Base-by-base conservation (phyloP, 2,329 filamentous ascomycete genomes). In the Pezicula neosporulosa region DNA sequence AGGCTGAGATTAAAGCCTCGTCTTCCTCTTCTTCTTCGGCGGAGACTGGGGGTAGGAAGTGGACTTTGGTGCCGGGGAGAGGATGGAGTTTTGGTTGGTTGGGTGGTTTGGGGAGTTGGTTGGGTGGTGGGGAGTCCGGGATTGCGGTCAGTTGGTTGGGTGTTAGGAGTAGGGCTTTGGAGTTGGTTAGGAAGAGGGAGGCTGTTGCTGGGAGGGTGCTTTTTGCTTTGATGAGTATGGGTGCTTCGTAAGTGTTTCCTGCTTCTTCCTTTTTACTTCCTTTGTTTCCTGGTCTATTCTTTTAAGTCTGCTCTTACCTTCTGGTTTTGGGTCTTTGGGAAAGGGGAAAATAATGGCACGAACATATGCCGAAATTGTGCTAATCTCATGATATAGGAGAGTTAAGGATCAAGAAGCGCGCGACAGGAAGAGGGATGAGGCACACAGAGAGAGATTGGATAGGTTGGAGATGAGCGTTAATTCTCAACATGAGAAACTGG, bases 171-270 rank as follows among this genome's bases (percentile, higher is more conserved):
- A 76, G 75, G 54, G 72, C 72, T 3, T 54, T 77, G 50, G 72
- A 77, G 49, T 58, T 77, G 13, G 72, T 74, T 16, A 66, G 72
- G 24, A 72, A 77, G 64, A 68, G 74, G 44, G 73, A 77, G 48
- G 68, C 70, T 3, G 56, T 76, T 57, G 74, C 72, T 2, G 67
- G 66, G 7, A 66, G 73, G 36, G 73, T 77, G 38, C 68, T 75
- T 44, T 77, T 77, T 56, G 69, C 74, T 50, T 73, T 77, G 60
- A 73, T 74, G 67, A 75, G 71, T 63, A 72, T 77, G 68, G 69
- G 77, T 28, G 71, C 72, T 42, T 74, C 74, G 64, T 70, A 56
- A 56, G 67, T 61, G 24, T 4, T 5, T 42, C 3, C 2, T 39
- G 37, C 37, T 39, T n/a, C 37, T 39, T 15, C 15, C 10, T 16